These are phyloP conservation scores for Fraxinus excelsior DNA, from an alignment of 257 asterid species.

Conservation along the genomic window DNA sequence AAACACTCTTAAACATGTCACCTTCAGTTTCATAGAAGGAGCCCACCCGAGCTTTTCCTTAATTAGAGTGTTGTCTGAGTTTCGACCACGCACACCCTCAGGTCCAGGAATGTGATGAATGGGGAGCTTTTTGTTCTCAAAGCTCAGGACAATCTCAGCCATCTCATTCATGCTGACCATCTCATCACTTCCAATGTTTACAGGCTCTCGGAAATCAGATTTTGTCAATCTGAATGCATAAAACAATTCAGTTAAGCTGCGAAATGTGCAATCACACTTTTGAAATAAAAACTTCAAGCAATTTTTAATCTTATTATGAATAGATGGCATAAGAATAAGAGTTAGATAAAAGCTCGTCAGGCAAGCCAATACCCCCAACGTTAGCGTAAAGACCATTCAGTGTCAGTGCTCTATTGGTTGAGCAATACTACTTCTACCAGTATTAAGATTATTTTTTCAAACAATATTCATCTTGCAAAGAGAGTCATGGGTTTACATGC, in stretches of 20 bases:
- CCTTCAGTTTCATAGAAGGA: constrained; percentile 85
- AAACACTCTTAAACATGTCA: constrained; percentile 10
- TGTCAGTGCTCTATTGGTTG: neutral
- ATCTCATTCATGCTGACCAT: constrained; percentile 97
- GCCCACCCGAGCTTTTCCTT: constrained; percentile 94
- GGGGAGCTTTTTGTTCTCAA: constrained; percentile 72
- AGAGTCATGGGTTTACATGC: neutral
- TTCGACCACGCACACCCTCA: constrained; percentile 85
- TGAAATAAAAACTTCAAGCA: too few species aligned
- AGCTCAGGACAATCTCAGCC: constrained; percentile 87
- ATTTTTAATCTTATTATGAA: too few species aligned
- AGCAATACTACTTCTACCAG: neutral
- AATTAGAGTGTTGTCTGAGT: constrained; percentile 79
- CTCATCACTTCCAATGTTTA: constrained; percentile 89
- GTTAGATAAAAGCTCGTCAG: too few species aligned
- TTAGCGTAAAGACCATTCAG: too few species aligned
- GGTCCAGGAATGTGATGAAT: constrained; percentile 90
- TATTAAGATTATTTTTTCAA: neutral
- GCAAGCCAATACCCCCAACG: too few species aligned
- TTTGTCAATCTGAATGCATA: constrained; percentile 60
- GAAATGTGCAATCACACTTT: neutral
- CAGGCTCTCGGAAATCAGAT: constrained; percentile 90
- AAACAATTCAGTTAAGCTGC: constrained; percentile 3
- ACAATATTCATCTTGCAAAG: neutral
- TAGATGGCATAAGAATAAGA: too few species aligned